Evolutionary conservation across 257 asterid species (phyloP).

Genomic region (Marsdenia floribunda): DNA sequence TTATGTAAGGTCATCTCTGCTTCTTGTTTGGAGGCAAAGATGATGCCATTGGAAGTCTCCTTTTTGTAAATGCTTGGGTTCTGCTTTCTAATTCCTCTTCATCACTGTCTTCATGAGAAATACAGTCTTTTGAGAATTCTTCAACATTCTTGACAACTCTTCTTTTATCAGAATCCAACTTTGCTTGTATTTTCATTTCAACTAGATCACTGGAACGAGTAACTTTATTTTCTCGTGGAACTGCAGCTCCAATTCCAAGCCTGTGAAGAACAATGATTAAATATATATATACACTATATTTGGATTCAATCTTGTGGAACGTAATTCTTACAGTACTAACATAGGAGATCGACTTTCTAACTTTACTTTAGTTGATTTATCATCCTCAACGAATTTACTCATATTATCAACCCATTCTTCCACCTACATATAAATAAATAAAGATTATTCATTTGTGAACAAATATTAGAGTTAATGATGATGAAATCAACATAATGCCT

Average conservation of each 20-base stretch:
- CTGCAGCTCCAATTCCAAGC: slow-evolving; percentile 87
- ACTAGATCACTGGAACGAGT: slow-evolving; percentile 44
- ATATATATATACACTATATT: not conserved
- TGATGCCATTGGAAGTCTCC: slow-evolving; percentile 38
- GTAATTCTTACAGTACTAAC: slow-evolving; percentile 29
- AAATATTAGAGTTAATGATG: not conserved
- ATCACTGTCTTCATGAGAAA: slow-evolving; percentile 51
- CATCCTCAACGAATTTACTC: slow-evolving; percentile 37
- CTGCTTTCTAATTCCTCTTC: slow-evolving; percentile 75
- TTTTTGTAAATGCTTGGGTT: slow-evolving; percentile 56
- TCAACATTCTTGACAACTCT: slow-evolving; percentile 33
- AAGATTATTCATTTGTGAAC: not conserved
- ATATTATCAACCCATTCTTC: slow-evolving; percentile 74
- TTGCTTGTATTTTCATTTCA: slow-evolving; percentile 54
- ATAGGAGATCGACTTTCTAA: slow-evolving; percentile 73
- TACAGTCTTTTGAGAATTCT: slow-evolving; percentile 32
- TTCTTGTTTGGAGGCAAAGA: slow-evolving; percentile 33
- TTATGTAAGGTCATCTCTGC: slow-evolving; percentile 22
- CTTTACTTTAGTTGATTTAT: slow-evolving; percentile 31
- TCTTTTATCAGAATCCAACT: slow-evolving; percentile 44
- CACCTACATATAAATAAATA: slow-evolving; percentile 43
- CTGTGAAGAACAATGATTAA: slow-evolving; percentile 25
- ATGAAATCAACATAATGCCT: slow-evolving; percentile 6
- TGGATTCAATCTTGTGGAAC: not conserved
- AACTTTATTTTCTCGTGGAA: slow-evolving; percentile 45